Base-by-base conservation (phyloP, 176 grass and related monocot species). In the Aegilops sharonensis region DNA sequence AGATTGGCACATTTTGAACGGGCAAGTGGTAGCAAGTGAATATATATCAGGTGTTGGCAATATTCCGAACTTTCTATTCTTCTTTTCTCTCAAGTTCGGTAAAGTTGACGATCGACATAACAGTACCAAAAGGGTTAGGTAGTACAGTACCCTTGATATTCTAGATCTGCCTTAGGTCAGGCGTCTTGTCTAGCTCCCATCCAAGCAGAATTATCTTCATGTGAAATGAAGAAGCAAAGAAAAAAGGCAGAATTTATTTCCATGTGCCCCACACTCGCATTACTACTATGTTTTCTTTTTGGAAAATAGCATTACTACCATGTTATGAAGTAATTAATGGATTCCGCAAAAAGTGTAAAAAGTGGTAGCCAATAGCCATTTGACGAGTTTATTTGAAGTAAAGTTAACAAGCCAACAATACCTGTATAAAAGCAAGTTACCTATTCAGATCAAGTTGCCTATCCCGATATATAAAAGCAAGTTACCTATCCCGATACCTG, bases 181-280 rank as follows among this genome's bases (percentile, higher is more conserved):
- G 80, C 84, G 85, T 91, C 89, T 84, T 84, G 61, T 91, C 85
- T 17, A 67, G 34, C 57, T 79, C 68, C 66, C 61, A 20, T 76
- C 72, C 60, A 61, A 12, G 4, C 27, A 81, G 25, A 67, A 85
- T 14, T 61, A 1, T 85, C 61, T 59, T 13, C 24, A 68, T 85
- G 31, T 48, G 18, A 60, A 80, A 68, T 59, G 14, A 17, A 43
- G 11, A 18, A 75, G 18, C 50, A 35, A 27, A 45, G 3, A 6
- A 4, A 54, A 6, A 6, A 18, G 13, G 21, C 0, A 68, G 9
- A 61, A 72, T 30, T 3, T 0, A 75, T 25, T 8, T 1, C 32
- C 18, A 76, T 54, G 27, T 25, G 37, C 34, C 70, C 32, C 4
- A 24, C n/a, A 70, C 18, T 37, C 32, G 35, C 10, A 2, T 29